Conservation (phyloP, 2,329 filamentous ascomycete species). For the Whalleya microplaca region DNA sequence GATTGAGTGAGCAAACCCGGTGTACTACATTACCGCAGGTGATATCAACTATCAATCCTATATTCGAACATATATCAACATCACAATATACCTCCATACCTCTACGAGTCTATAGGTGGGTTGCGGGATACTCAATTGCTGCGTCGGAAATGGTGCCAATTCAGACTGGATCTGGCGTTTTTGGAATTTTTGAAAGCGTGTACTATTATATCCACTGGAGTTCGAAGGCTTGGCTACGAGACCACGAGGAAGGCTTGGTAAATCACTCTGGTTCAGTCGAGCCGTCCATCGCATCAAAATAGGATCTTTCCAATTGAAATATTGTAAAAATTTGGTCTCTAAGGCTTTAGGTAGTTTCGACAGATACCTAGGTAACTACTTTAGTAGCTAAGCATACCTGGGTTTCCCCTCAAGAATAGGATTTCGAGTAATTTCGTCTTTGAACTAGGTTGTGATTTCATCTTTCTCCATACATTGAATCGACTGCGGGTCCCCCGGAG, state of each 20-base stretch:
- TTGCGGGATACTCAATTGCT: background rate
- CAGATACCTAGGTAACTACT: background rate
- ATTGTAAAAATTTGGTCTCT: slow-evolving; percentile 1
- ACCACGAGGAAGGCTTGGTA: slow-evolving; percentile 13
- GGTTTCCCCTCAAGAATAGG: no score
- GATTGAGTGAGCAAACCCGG: slow-evolving; percentile 17
- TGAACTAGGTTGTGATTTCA: no score
- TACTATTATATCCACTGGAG: slow-evolving; percentile 1
- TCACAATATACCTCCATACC: background rate
- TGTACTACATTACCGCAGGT: background rate
- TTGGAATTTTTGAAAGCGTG: slow-evolving; percentile 5
- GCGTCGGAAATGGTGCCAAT: background rate
- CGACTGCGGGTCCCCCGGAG: no score
- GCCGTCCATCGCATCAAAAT: slow-evolving; percentile 16
- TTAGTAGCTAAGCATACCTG: no score
- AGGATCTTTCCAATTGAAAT: slow-evolving; percentile 16
- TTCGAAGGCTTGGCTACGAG: slow-evolving; percentile 6
- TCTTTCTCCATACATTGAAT: no score
- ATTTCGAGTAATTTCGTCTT: no score
- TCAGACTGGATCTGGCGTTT: background rate
- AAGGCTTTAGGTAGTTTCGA: background rate
- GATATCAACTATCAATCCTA: no score
- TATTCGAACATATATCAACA: background rate
- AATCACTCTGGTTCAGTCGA: slow-evolving; percentile 21
- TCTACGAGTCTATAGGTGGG: background rate